These are phyloP conservation scores for Zanthoxylum bungeanum DNA, from an alignment of 345 rosid genomes.

Conservation along the genomic window DNA sequence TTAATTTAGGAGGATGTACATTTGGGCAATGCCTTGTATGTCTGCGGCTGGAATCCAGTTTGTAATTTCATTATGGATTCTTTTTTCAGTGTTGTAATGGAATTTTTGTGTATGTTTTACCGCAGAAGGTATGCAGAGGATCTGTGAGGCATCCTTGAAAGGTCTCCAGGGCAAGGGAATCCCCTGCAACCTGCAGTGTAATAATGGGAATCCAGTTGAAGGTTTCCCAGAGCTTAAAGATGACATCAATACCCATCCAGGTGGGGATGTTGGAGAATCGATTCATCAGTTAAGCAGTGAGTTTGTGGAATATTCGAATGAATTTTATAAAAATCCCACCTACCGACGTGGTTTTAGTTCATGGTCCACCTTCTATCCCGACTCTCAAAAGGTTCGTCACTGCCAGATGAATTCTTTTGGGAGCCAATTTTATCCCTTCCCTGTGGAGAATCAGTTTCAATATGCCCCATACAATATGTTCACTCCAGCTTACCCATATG, in stretches of 20 bases:
- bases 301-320: slow-evolving; percentile 36
- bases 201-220: slow-evolving; percentile 37
- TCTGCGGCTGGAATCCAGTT: not conserved
- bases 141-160: slow-evolving; percentile 49
- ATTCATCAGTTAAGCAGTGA: slow-evolving; percentile 26
- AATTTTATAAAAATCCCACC: slow-evolving; percentile 35
- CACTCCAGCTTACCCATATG: slow-evolving; percentile 31
- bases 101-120: not conserved
- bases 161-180: slow-evolving; percentile 46
- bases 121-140: slow-evolving; percentile 46
- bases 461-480: slow-evolving; percentile 31
- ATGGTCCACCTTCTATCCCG: slow-evolving; percentile 41
- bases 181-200: slow-evolving; percentile 29
- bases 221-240: slow-evolving; percentile 36
- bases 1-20: not conserved
- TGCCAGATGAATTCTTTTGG: slow-evolving; percentile 38
- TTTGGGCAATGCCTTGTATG: not conserved
- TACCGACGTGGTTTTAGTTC: slow-evolving; percentile 35
- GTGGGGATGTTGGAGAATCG: slow-evolving; percentile 34
- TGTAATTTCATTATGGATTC: not conserved
- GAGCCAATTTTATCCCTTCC: slow-evolving; percentile 40
- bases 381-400: slow-evolving; percentile 39
- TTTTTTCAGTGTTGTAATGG: not conserved
- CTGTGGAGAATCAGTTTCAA: slow-evolving; percentile 41
- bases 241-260: slow-evolving; percentile 22